These are phyloP conservation scores for Aleurites moluccanus DNA, from an alignment of 441 rosid genomes.

Conservation along the genomic window DNA sequence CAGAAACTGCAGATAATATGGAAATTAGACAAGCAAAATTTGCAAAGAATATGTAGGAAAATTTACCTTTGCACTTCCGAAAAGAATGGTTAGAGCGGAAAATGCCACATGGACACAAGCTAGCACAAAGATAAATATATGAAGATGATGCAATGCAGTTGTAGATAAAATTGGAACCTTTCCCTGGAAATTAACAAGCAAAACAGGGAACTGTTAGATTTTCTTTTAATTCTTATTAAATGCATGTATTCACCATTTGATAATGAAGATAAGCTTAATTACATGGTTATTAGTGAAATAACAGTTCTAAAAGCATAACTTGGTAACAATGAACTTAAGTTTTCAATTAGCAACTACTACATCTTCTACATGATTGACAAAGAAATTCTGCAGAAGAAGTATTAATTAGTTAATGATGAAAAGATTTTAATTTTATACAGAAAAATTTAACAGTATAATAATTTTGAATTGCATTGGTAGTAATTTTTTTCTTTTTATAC, in stretches of 20 bases:
- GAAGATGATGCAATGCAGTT: slow-evolving; percentile 78
- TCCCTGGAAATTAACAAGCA: slow-evolving; percentile 46
- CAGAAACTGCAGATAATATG: not conserved
- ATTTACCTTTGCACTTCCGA: slow-evolving; percentile 69
- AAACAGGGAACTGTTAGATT: not conserved
- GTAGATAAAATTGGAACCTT: slow-evolving; percentile 63
- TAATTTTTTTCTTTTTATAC: no score
- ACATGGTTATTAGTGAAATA: not conserved
- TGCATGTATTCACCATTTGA: not conserved
- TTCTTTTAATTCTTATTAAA: not conserved
- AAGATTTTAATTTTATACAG: no score
- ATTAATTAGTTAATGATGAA: no score
- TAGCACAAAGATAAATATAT: slow-evolving; percentile 77
- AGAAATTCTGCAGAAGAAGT: no score
- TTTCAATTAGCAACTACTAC: not conserved
- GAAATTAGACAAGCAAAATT: not conserved
- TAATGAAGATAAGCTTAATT: not conserved
- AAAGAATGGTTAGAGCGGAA: slow-evolving; percentile 73
- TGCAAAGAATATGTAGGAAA: not conserved
- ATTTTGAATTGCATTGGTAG: no score
- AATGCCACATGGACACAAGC: slow-evolving; percentile 66
- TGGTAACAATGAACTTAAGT: not conserved
- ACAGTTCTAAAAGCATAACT: not conserved
- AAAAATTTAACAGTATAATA: no score
- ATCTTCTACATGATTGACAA: not conserved